Base-by-base conservation (phyloP, 192 early-diverging fungal species). In the Podila minutissima region DNA sequence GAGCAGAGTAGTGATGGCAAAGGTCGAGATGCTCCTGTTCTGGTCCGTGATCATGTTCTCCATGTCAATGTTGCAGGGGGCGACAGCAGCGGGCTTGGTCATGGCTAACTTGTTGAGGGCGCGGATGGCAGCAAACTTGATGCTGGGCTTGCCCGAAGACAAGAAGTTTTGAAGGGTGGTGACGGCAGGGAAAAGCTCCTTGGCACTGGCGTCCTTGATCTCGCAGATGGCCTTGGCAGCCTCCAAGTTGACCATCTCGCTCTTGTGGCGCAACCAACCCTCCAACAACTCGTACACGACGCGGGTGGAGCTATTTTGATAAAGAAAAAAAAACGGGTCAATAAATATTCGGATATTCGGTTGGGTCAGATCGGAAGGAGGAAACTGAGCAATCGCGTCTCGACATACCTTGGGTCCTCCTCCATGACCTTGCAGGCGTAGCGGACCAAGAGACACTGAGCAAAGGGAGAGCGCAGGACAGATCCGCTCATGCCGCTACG, bases 221-320 rank as follows among this genome's bases (percentile, higher is more conserved):
- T 95, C 93, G 85, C 97, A 98, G 75, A 98, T 95, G 7, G 98
- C 96, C 57, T 96, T 93, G 55, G 97, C 97, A 19, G 98, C 97
- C 84, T 99, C 98, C 69, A 96, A 91, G 66, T 95, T 95, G 48
- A 99, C 97, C 95, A 99, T 98, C 72, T 99, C 98, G 69, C 93
- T 97, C 84, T 96, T 95, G 84, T 98, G 97, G 67, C 94, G 85
- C 48, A 98, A 86, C 92, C 92, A 97, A 22, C 91, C 92, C 77
- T 98, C 95, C 67, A 99, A 83, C 66, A 94, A 75, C 60, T 94
- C 92, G 74, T 96, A 95, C 74, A 99, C 79, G n/a, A 87, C 89
- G 22, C 88, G 89, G 4, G 86, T 84, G 41, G 86, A 84, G 62
- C 87, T 88, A 69, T 26, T 49, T 33, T 33, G 33, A 33, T 17